A percentile compares a stretch with the other conserved stretches of the same genome.
These are phyloP conservation scores for Talaromyces liani DNA, from an alignment of 495 filamentous ascomycete species.

Conservation along the genomic window DNA sequence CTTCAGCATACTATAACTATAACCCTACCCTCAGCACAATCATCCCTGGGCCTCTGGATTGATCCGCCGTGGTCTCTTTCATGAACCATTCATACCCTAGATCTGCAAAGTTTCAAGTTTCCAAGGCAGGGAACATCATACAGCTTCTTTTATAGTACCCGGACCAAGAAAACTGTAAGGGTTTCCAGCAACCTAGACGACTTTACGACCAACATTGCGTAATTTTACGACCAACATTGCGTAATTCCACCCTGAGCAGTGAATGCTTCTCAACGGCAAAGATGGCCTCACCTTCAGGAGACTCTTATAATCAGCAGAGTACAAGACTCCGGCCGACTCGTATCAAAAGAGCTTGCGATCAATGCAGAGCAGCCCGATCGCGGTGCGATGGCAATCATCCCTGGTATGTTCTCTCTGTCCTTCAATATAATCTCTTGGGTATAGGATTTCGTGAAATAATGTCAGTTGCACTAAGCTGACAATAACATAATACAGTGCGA, in stretches of 20 bases:
- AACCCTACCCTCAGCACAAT: too few species aligned
- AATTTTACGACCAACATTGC: too few species aligned
- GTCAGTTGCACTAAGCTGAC: neutral
- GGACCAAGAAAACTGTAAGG: too few species aligned
- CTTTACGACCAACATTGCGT: too few species aligned
- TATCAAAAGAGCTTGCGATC: neutral
- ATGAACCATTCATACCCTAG: too few species aligned
- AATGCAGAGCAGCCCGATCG: neutral
- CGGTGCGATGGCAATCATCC: neutral
- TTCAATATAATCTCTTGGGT: neutral
- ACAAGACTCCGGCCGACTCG: neutral
- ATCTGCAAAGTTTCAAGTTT: too few species aligned
- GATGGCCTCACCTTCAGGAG: neutral
- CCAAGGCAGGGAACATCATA: too few species aligned
- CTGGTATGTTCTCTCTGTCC: neutral
- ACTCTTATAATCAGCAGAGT: neutral
- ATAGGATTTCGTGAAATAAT: neutral
- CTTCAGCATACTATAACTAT: too few species aligned
- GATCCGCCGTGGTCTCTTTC: too few species aligned
- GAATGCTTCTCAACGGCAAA: neutral
- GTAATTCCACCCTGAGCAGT: neutral
- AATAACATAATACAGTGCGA: neutral
- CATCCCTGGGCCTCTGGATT: too few species aligned
- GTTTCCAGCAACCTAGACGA: too few species aligned
- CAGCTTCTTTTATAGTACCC: too few species aligned